Conservation (phyloP, 108 stramenopile genomes). For the Bacterosira constricta region DNA sequence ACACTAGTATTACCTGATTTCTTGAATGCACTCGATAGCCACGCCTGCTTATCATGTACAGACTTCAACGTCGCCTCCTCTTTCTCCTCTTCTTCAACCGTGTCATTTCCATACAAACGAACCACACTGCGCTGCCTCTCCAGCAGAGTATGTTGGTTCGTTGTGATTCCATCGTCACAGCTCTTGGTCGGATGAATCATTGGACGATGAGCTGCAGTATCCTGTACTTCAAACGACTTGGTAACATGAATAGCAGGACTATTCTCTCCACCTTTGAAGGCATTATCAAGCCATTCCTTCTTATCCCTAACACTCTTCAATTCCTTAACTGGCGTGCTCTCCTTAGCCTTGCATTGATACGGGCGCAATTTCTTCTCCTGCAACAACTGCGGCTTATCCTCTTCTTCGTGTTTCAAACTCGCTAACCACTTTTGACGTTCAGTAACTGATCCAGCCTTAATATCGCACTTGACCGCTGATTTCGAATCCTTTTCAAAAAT, state of each 20-base stretch:
- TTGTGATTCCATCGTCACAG: slow-evolving; percentile 11
- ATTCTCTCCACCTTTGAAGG: slow-evolving; percentile 17
- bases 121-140: slow-evolving; percentile 4
- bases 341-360: slow-evolving; percentile 17
- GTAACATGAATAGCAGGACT: background rate
- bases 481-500: slow-evolving; percentile 62
- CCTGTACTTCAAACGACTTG: slow-evolving; percentile 18
- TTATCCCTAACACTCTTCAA: slow-evolving; percentile 36
- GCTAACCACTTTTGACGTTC: slow-evolving; percentile 38
- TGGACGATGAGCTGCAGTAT: slow-evolving; percentile 1
- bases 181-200: slow-evolving; percentile 10
- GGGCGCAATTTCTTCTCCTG: slow-evolving; percentile 9
- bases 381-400: background rate
- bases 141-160: background rate
- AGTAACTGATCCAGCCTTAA: slow-evolving; percentile 30
- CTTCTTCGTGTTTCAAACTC: slow-evolving; percentile 32
- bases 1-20: slow-evolving; percentile 25
- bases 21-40: slow-evolving; percentile 72
- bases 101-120: slow-evolving; percentile 21
- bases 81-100: background rate
- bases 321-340: slow-evolving; percentile 8
- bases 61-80: slow-evolving; percentile 29
- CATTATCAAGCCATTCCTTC: slow-evolving; percentile 52
- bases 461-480: slow-evolving; percentile 11
- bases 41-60: slow-evolving; percentile 73